A percentile compares a stretch with the other conserved stretches of the same genome.
Evolutionary conservation across 139 green algal species (phyloP).

Genomic region (Chlamydomonas sphaeroides): DNA sequence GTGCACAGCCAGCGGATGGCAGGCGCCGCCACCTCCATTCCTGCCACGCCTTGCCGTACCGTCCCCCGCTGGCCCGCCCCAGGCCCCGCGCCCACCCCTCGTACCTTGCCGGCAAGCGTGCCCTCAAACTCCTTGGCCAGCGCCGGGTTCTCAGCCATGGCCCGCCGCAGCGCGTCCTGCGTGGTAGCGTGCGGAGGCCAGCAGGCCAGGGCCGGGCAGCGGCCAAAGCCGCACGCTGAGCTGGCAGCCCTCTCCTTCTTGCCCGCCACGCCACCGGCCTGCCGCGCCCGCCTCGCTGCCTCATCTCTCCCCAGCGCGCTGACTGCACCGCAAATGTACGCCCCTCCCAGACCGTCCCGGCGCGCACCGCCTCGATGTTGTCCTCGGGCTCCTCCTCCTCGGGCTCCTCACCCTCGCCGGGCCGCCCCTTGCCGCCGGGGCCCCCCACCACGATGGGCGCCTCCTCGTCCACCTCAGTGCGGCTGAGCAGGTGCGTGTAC

Average conservation of each 20-base stretch:
- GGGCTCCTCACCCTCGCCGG: slow-evolving; percentile 21
- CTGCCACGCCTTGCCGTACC: not conserved
- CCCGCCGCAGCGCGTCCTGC: slow-evolving; percentile 77
- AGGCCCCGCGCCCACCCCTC: not conserved
- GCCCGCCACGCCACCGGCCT: too few relatives aligned
- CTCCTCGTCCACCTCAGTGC: slow-evolving; percentile 41
- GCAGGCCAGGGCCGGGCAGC: too few relatives aligned
- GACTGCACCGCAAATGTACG: not conserved
- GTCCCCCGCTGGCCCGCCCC: not conserved
- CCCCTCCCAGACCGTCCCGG: not conserved
- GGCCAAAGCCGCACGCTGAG: not conserved
- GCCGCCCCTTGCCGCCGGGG: not conserved
- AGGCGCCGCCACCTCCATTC: too few relatives aligned
- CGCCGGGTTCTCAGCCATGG: slow-evolving; percentile 80
- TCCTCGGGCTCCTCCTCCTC: slow-evolving; percentile 11
- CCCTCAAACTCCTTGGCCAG: slow-evolving; percentile 67
- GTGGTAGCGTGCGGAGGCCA: too few relatives aligned
- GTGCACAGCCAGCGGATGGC: too few relatives aligned
- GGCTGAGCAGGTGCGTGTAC: slow-evolving; percentile 76
- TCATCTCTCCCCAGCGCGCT: not conserved
- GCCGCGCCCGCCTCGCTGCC: too few relatives aligned
- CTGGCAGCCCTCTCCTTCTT: not conserved
- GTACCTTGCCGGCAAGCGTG: slow-evolving; percentile 38
- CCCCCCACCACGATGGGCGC: slow-evolving; percentile 27
- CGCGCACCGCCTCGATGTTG: slow-evolving; percentile 43